Evolutionary conservation across 192 early-diverging fungal species (phyloP).

Genomic region (Coemansia sp.): DNA sequence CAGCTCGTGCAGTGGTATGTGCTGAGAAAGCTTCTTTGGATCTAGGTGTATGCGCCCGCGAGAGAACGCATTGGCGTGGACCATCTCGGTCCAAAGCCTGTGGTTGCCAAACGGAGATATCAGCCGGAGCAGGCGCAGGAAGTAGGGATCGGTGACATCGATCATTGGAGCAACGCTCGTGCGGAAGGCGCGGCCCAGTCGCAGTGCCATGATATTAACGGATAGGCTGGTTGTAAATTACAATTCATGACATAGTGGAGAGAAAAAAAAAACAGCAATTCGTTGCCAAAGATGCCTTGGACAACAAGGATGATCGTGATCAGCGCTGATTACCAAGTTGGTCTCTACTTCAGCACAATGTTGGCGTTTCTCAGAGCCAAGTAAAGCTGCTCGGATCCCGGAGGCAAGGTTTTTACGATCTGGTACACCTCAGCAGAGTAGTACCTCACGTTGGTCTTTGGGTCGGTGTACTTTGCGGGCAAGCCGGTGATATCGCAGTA

Average conservation of each 20-base stretch:
- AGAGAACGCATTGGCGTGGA: constrained; percentile 57
- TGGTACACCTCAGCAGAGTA: constrained; percentile 80
- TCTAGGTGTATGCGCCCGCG: constrained; percentile 28
- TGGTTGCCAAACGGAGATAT: constrained; percentile 62
- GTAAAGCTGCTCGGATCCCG: constrained; percentile 77
- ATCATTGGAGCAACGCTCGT: constrained; percentile 75
- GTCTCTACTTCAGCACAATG: constrained; percentile 61
- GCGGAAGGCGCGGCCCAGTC: constrained; percentile 21
- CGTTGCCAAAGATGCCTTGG: not conserved
- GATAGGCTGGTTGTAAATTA: not conserved
- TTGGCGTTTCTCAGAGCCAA: constrained; percentile 75
- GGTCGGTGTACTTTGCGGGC: constrained; percentile 83
- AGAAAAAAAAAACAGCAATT: not conserved
- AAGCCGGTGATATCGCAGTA: constrained; percentile 91
- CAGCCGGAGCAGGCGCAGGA: constrained; percentile 62
- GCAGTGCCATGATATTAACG: constrained; percentile 14
- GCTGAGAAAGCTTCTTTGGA: constrained; percentile 15
- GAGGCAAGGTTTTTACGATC: constrained; percentile 66
- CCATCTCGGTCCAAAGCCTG: constrained; percentile 72
- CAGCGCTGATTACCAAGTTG: not conserved
- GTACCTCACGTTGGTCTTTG: constrained; percentile 80
- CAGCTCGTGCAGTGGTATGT: constrained; percentile 34
- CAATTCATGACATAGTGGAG: not conserved
- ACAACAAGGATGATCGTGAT: not conserved
- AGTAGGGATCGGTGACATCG: constrained; percentile 70